Conservation (phyloP, 2,329 filamentous ascomycete species). For the Penicillium sclerotigenum region DNA sequence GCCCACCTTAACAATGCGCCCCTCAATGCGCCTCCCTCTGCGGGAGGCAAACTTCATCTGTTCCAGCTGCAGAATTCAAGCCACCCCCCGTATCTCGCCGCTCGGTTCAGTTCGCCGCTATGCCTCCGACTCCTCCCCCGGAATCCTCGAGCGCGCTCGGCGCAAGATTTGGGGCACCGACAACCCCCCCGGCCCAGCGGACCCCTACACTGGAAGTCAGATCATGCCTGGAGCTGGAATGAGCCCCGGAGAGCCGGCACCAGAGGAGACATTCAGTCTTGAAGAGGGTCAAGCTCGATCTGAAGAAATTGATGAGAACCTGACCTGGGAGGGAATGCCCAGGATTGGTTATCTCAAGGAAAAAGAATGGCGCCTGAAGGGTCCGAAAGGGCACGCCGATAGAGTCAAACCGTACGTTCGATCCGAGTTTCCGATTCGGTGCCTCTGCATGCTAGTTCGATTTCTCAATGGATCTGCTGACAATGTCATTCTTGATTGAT, state of each 20-base stretch:
- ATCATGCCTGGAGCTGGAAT: conserved; percentile 1
- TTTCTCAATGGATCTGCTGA: conserved; percentile 1
- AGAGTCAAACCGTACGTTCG: conserved; percentile 42
- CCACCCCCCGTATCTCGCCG: conserved; percentile 30
- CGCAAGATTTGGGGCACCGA: conserved; percentile 51
- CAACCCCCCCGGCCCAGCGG: conserved; percentile 47
- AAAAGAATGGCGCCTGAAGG: conserved; percentile 38
- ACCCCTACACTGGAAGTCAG: conserved; percentile 47
- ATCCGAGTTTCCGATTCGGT: background rate
- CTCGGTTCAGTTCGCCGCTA: conserved; percentile 36
- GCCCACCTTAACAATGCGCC: conserved; percentile 35
- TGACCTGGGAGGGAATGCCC: conserved; percentile 52
- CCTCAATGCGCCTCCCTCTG: conserved; percentile 37
- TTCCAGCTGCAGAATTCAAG: conserved; percentile 40
- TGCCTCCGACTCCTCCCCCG: conserved; percentile 32
- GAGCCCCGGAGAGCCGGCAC: background rate
- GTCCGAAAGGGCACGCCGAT: conserved; percentile 37
- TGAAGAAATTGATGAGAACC: conserved; percentile 9
- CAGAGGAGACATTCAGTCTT: conserved; percentile 1
- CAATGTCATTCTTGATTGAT: background rate
- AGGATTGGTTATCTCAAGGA: conserved; percentile 50
- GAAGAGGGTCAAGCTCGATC: background rate
- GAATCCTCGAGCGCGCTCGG: conserved; percentile 47
- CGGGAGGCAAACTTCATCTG: conserved; percentile 42
- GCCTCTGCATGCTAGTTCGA: background rate